phyloP scores from a whole-genome alignment of 2,329 filamentous ascomycete genomes.

The Camillea tinctor region DNA sequence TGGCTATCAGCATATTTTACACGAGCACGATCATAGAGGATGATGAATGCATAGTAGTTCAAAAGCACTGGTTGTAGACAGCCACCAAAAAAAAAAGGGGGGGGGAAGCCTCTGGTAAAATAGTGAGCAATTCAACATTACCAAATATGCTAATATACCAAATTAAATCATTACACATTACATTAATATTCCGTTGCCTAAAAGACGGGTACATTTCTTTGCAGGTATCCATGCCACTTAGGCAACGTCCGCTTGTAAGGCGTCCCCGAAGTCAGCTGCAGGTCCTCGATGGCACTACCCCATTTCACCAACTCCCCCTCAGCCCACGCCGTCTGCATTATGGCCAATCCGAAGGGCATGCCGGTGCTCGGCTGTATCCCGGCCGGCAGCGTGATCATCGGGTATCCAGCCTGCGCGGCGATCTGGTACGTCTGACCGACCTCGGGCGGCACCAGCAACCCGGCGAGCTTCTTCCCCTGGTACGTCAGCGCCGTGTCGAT shows the following conservation, averaged over 20 bases:
- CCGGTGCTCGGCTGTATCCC: conserved; percentile 52
- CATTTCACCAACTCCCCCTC: conserved; percentile 59
- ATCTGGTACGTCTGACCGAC: conserved; percentile 68
- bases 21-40: neutral
- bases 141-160: neutral
- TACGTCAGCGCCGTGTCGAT: conserved; percentile 58
- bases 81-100: neutral
- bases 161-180: conserved; percentile 3
- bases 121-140: neutral
- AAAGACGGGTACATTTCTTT: neutral
- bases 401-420: conserved; percentile 74
- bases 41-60: neutral
- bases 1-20: neutral
- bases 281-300: conserved; percentile 62
- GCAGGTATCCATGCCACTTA: neutral
- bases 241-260: neutral
- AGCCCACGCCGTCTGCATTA: conserved; percentile 60
- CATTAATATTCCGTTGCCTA: conserved; percentile 12
- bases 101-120: neutral
- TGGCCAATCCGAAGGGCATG: conserved; percentile 61
- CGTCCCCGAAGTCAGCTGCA: neutral
- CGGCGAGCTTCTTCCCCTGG: conserved; percentile 50
- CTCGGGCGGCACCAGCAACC: conserved; percentile 66
- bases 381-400: conserved; percentile 67
- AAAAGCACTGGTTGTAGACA: neutral